These are phyloP conservation scores for Discostella pseudostelligera DNA, from an alignment of 108 stramenopile genomes.

Conservation along the genomic window DNA sequence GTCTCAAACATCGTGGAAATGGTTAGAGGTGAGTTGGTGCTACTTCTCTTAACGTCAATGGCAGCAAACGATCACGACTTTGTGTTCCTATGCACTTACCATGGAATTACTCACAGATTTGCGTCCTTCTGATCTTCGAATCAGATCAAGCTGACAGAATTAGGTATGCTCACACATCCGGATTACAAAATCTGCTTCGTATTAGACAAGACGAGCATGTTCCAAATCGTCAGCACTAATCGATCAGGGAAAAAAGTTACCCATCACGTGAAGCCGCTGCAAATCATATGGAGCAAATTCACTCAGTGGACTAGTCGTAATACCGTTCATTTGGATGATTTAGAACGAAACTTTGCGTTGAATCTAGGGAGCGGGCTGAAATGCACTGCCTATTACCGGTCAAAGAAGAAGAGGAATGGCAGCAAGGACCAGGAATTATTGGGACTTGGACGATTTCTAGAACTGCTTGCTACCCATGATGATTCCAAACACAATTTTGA, in stretches of 20 bases:
- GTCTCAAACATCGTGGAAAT: conserved; percentile 96
- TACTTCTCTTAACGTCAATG: no score
- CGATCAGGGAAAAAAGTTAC: conserved; percentile 58
- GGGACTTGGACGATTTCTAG: conserved; percentile 61
- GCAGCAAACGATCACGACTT: neutral
- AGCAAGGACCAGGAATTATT: conserved; percentile 54
- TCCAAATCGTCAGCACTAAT: conserved; percentile 71
- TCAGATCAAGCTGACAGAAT: conserved; percentile 86
- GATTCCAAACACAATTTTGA: conserved; percentile 54
- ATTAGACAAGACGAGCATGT: conserved; percentile 96
- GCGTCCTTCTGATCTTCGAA: no score
- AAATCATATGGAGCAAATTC: conserved; percentile 97
- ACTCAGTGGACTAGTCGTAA: conserved; percentile 81
- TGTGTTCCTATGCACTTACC: neutral
- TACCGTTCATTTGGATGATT: conserved; percentile 94
- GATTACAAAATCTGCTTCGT: conserved; percentile 90
- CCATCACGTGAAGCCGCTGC: conserved; percentile 93
- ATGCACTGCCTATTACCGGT: conserved; percentile 75
- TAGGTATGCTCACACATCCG: conserved; percentile 87
- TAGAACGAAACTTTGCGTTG: conserved; percentile 92
- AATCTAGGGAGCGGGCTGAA: conserved; percentile 81
- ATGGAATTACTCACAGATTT: neutral
- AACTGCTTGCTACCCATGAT: conserved; percentile 49
- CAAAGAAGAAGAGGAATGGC: conserved; percentile 48
- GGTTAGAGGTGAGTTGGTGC: conserved; percentile 69